Conservation (phyloP, 1,139 yeast species). For the Candida frijolesensis region DNA sequence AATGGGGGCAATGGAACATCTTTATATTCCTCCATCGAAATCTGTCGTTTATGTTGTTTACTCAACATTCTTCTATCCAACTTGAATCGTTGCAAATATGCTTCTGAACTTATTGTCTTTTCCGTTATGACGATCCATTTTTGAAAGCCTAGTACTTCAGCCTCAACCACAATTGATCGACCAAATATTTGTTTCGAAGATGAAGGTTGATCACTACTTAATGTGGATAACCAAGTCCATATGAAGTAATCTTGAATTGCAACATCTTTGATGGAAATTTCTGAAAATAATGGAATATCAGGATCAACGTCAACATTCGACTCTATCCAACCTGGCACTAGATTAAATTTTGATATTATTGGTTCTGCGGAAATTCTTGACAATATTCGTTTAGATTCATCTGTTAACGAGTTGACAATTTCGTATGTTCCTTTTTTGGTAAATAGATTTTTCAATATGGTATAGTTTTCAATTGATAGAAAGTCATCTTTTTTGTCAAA, state of each 20-base stretch:
- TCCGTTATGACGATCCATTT: slow-evolving; percentile 86
- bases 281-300: slow-evolving; percentile 42
- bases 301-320: slow-evolving; percentile 20
- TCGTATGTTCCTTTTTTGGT: slow-evolving; percentile 58
- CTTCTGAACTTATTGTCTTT: slow-evolving; percentile 51
- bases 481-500: slow-evolving; percentile 73
- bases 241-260: slow-evolving; percentile 84
- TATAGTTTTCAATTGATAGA: slow-evolving; percentile 76
- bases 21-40: slow-evolving; percentile 24
- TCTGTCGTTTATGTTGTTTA: slow-evolving; percentile 16
- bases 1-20: slow-evolving; percentile 38
- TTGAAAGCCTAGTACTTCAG: slow-evolving; percentile 72
- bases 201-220: slow-evolving; percentile 74
- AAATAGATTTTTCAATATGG: slow-evolving; percentile 72
- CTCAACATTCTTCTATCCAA: slow-evolving; percentile 8
- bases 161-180: slow-evolving; percentile 73
- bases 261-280: slow-evolving; percentile 62
- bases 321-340: slow-evolving; percentile 50
- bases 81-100: slow-evolving; percentile 33
- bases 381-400: slow-evolving; percentile 71
- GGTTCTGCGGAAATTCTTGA: slow-evolving; percentile 55
- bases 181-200: slow-evolving; percentile 73
- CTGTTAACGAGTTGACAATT: slow-evolving; percentile 66
- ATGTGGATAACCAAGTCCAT: slow-evolving; percentile 86
- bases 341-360: slow-evolving; percentile 35